Percentiles rank a stretch among this genome's conserved stretches.
These are phyloP conservation scores for Pseudocercospora eumusae DNA, from an alignment of 2,329 filamentous ascomycete species.

Conservation along the genomic window DNA sequence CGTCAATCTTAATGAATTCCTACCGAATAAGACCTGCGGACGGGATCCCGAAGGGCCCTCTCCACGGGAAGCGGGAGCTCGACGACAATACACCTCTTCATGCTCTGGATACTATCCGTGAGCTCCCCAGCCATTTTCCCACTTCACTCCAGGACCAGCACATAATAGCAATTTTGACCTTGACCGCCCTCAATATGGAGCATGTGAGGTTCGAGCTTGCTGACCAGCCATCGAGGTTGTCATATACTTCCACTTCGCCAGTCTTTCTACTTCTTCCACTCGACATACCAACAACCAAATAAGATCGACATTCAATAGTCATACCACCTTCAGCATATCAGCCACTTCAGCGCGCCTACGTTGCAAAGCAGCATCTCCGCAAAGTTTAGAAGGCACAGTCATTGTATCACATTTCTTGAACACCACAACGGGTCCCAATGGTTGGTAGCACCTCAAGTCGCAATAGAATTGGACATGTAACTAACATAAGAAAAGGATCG, in stretches of 20 bases:
- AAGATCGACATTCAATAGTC: neutral
- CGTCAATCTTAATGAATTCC: neutral
- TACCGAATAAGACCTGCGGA: neutral
- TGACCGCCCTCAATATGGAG: neutral
- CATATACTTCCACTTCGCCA: neutral
- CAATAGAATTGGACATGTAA: neutral
- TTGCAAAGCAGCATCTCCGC: neutral
- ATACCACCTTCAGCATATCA: neutral
- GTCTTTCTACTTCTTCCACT: neutral
- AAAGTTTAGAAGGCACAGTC: neutral
- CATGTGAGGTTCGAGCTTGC: constrained; percentile 1
- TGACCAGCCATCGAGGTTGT: neutral
- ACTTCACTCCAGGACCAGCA: constrained; percentile 7
- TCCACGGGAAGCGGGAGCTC: neutral
- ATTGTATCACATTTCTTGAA: neutral
- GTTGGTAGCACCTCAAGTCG: neutral
- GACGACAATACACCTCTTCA: neutral
- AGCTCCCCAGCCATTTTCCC: neutral
- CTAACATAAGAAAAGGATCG: constrained; percentile 17
- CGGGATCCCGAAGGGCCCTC: neutral
- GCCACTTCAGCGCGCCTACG: neutral
- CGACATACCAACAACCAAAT: constrained; percentile 5
- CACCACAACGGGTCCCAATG: neutral
- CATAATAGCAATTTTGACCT: neutral
- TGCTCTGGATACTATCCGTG: neutral